A percentile compares a stretch with the other conserved stretches of the same genome.
Evolutionary conservation across 2,329 filamentous ascomycete genomes (phyloP).

Genomic region (Beauveria scarabaeidicola): DNA sequence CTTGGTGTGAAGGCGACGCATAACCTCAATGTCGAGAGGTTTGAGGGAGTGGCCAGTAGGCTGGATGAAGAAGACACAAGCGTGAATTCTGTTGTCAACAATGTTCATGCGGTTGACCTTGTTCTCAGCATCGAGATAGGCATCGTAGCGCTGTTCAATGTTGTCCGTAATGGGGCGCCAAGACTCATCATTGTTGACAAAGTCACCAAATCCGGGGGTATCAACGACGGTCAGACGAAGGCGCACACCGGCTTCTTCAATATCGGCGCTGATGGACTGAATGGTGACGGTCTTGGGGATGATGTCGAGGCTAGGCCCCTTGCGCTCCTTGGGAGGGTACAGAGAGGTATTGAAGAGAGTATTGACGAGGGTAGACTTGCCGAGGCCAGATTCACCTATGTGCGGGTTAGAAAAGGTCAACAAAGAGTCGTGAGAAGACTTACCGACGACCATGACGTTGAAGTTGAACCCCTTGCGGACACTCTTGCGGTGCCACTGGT

Average conservation of each 20-base stretch:
- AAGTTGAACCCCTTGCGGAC: slow-evolving; percentile 99
- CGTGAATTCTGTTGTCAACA: slow-evolving; percentile 97
- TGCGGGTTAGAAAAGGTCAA: slow-evolving; percentile 4
- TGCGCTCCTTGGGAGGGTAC: slow-evolving; percentile 97
- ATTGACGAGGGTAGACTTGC: slow-evolving; percentile 98
- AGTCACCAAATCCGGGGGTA: slow-evolving; percentile 96
- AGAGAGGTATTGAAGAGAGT: slow-evolving; percentile 99
- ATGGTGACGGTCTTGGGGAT: slow-evolving; percentile 97
- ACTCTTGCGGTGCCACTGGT: slow-evolving; percentile 99
- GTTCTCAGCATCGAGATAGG: slow-evolving; percentile 98
- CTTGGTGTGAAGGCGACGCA: slow-evolving; percentile 99
- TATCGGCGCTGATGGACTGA: slow-evolving; percentile 90
- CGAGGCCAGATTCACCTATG: slow-evolving; percentile 92
- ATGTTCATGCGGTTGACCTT: slow-evolving; percentile 99
- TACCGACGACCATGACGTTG: slow-evolving; percentile 99
- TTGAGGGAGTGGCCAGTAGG: slow-evolving; percentile 97
- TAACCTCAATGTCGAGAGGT: slow-evolving; percentile 97
- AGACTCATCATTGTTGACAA: slow-evolving; percentile 99
- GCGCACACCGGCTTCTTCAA: slow-evolving; percentile 96
- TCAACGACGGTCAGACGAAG: slow-evolving; percentile 95
- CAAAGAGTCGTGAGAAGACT: slow-evolving; percentile 26
- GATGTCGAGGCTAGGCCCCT: slow-evolving; percentile 93
- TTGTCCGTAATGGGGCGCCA: slow-evolving; percentile 99
- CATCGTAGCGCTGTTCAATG: slow-evolving; percentile 98
- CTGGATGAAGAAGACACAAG: slow-evolving; percentile 99